These are phyloP conservation scores for Lentinula lateritia DNA, from an alignment of 768 basidiomycete species.

Conservation along the genomic window DNA sequence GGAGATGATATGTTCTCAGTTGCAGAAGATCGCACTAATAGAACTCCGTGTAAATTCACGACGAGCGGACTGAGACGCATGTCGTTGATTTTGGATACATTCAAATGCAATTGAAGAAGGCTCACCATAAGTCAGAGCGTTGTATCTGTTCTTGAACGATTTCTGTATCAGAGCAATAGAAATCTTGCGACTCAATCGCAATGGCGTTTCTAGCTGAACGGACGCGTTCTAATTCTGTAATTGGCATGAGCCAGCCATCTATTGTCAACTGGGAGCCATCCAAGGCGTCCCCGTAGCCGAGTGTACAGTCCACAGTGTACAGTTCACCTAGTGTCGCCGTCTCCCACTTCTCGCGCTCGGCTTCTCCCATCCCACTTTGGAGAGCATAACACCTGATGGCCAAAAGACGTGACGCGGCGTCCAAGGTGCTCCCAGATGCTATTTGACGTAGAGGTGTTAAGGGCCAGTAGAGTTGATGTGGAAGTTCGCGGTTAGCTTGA, in stretches of 20 bases:
- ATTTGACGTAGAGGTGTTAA: constrained; percentile 45
- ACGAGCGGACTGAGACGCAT: constrained; percentile 41
- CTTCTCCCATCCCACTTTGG: constrained; percentile 76
- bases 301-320: constrained; percentile 53
- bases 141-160: constrained; percentile 25
- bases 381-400: constrained; percentile 75
- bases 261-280: constrained; percentile 39
- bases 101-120: neutral
- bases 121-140: constrained; percentile 52
- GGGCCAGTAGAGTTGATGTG: constrained; percentile 58
- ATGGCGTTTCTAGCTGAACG: constrained; percentile 43
- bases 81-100: constrained; percentile 10
- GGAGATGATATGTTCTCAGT: constrained; percentile 20
- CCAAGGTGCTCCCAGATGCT: constrained; percentile 39
- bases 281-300: constrained; percentile 48
- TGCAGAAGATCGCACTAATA: constrained; percentile 48
- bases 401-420: constrained; percentile 60
- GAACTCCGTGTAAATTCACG: constrained; percentile 59
- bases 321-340: constrained; percentile 52
- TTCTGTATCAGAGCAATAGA: constrained; percentile 39
- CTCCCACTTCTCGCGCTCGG: constrained; percentile 65
- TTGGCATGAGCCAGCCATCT: constrained; percentile 82
- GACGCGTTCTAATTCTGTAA: constrained; percentile 62
- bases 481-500: constrained; percentile 65
- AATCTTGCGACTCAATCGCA: constrained; percentile 34